Evolutionary conservation across 768 basidiomycete genomes (phyloP).

Genomic region (Amyloporia xantha): DNA sequence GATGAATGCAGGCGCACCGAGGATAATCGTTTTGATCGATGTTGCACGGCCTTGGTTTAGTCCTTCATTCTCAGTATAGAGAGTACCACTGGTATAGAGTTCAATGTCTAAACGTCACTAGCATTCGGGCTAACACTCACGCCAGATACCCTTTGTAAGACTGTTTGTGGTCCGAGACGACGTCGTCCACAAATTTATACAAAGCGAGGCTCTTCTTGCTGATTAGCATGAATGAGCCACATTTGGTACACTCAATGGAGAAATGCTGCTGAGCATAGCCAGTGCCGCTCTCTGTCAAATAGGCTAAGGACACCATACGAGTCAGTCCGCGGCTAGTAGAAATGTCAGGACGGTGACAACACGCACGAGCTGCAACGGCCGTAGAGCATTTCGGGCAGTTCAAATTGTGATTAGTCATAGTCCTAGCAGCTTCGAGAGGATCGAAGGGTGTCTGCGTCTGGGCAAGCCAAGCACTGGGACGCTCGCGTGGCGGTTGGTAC

Average conservation of each 20-base stretch:
- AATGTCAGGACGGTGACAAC: constrained; percentile 1
- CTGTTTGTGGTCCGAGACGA: constrained; percentile 20
- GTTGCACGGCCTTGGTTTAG: too few relatives aligned
- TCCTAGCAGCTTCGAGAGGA: constrained; percentile 27
- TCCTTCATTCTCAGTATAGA: constrained; percentile 25
- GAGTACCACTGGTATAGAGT: constrained; percentile 26
- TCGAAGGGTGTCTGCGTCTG: constrained; percentile 23
- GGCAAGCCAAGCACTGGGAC: constrained; percentile 12
- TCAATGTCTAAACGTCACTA: too few relatives aligned
- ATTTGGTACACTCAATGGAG: constrained; percentile 28
- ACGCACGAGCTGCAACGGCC: constrained; percentile 26
- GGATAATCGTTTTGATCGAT: too few relatives aligned
- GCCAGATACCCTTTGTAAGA: background rate
- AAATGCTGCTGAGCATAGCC: constrained; percentile 46
- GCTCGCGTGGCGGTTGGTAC: constrained; percentile 10
- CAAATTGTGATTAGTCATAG: constrained; percentile 21
- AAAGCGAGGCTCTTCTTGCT: constrained; percentile 37
- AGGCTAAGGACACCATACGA: constrained; percentile 27
- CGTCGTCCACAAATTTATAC: constrained; percentile 36
- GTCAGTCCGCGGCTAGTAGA: background rate
- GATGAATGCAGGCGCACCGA: too few relatives aligned
- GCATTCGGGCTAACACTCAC: too few relatives aligned
- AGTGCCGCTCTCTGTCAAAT: constrained; percentile 31
- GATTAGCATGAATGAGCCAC: constrained; percentile 30
- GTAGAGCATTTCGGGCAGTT: constrained; percentile 31